Base-by-base conservation (phyloP, 306 rosid genomes). In the Carpinus viminea region DNA sequence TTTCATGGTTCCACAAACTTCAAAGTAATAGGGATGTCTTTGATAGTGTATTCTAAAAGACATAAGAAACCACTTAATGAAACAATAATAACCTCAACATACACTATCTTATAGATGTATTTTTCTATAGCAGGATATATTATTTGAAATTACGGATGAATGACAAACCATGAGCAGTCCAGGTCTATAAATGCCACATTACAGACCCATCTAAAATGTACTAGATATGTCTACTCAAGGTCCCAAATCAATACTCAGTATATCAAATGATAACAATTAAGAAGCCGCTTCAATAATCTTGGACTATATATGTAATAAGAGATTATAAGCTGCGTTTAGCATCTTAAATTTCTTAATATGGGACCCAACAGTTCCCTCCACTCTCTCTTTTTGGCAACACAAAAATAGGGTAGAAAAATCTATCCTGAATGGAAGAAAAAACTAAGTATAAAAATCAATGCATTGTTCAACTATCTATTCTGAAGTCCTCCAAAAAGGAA, bases 231-330 rank as follows among this genome's bases (percentile, higher is more conserved):
- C 45, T 41, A 20, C 72, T 68, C 38, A 1, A 68, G 28, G 28
- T 66, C 72, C 72, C 51, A 68, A 38, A 68, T 43, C 72, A 68
- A n/a, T 38, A 41, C 52, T n/a, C 4, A 68, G 46, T 8, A 68
- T 68, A 26, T 64, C 68, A 61, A 43, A 34, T 64, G 13, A 34
- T 34, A 8, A 16, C 7, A 36, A 3, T n/a, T 8, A 66, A 17
- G 16, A 41, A 64, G 8, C 16, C 15, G 47, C 46, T 64, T 34
- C 34, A 36, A 64, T 59, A 64, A 64, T 36, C 46, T 64, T 31
- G 20, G 46, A 24, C 24, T 13, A 61, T 26, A 28, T 38, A 15
- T 34, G 70, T 31, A 31, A 64, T 64, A 64, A 55, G 16, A 66
- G 26, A 38, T 18, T 41, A 36, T 38, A 13, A 18, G 48, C 71